Percentiles rank a stretch among this genome's conserved stretches.
phyloP scores from a whole-genome alignment of 345 rosid genomes.

The Eutrema yunnanense region DNA sequence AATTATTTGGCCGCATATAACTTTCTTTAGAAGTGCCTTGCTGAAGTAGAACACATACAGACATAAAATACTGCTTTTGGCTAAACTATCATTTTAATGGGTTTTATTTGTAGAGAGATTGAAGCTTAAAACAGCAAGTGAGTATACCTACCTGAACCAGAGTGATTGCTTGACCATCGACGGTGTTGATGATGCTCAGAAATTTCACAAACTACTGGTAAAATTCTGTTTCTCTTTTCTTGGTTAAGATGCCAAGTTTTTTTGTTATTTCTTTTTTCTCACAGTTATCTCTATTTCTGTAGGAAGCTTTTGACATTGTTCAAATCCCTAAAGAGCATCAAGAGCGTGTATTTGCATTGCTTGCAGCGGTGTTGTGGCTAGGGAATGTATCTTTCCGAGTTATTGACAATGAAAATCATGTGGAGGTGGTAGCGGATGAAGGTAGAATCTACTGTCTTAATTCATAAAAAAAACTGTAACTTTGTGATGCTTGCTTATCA shows the following conservation, averaged over 20 bases:
- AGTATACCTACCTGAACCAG: slow-evolving; percentile 81
- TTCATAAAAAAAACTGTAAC: background rate
- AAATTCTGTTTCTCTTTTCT: background rate
- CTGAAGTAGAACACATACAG: slow-evolving; percentile 1
- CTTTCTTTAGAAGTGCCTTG: background rate
- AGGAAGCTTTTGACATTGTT: slow-evolving; percentile 78
- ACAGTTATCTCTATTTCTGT: background rate
- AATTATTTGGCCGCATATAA: background rate
- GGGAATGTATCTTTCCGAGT: slow-evolving; percentile 81
- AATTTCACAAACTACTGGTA: slow-evolving; percentile 72
- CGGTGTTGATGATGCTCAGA: slow-evolving; percentile 70
- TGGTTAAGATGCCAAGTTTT: background rate
- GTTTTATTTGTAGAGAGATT: slow-evolving; percentile 54
- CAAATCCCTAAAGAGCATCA: slow-evolving; percentile 68
- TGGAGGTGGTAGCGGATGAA: slow-evolving; percentile 73
- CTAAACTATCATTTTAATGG: background rate
- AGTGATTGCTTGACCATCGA: slow-evolving; percentile 71
- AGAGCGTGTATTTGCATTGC: slow-evolving; percentile 68
- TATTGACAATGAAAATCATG: slow-evolving; percentile 72
- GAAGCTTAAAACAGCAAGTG: slow-evolving; percentile 70
- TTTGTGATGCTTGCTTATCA: slow-evolving; percentile 11
- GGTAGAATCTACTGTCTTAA: slow-evolving; percentile 39
- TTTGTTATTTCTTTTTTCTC: background rate
- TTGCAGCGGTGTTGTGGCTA: slow-evolving; percentile 86
- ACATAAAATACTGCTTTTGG: background rate